A percentile compares a stretch with the other conserved stretches of the same genome.
Conservation (phyloP, 2,329 filamentous ascomycete genomes). For the Cephalotrichum gorgonifer region DNA sequence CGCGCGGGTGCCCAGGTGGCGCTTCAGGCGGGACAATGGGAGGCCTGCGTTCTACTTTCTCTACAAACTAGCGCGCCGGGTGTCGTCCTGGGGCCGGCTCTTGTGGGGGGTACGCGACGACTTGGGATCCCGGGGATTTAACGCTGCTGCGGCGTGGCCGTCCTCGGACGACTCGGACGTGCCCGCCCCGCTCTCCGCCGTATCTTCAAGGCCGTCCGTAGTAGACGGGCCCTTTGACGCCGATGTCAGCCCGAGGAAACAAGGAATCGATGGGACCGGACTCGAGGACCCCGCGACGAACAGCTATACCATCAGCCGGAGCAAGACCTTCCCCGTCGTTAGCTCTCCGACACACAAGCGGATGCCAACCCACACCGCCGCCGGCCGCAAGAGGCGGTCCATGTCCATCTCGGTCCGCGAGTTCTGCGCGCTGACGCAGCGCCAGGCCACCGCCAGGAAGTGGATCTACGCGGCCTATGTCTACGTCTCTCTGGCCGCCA, state of each 20-base stretch:
- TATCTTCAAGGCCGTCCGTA: background rate
- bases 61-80: conserved; percentile 4
- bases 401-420: conserved; percentile 56
- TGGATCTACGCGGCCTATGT: conserved; percentile 77
- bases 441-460: conserved; percentile 66
- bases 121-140: background rate
- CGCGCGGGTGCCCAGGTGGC: conserved; percentile 84
- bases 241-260: background rate
- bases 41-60: background rate
- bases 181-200: background rate
- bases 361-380: conserved; percentile 40
- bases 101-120: background rate
- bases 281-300: conserved; percentile 12
- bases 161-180: conserved; percentile 2
- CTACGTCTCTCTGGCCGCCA: conserved; percentile 54
- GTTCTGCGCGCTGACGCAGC: conserved; percentile 70
- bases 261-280: background rate
- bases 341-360: conserved; percentile 12
- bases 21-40: conserved; percentile 52
- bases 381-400: conserved; percentile 55
- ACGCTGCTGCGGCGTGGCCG: background rate
- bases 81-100: conserved; percentile 2
- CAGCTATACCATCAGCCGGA: conserved; percentile 16
- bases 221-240: background rate
- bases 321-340: conserved; percentile 40